Evolutionary conservation across 1,139 yeast species (phyloP), one percentile per base, ranked within the genome.

Genomic region (Arxiozyma telluris): DNA sequence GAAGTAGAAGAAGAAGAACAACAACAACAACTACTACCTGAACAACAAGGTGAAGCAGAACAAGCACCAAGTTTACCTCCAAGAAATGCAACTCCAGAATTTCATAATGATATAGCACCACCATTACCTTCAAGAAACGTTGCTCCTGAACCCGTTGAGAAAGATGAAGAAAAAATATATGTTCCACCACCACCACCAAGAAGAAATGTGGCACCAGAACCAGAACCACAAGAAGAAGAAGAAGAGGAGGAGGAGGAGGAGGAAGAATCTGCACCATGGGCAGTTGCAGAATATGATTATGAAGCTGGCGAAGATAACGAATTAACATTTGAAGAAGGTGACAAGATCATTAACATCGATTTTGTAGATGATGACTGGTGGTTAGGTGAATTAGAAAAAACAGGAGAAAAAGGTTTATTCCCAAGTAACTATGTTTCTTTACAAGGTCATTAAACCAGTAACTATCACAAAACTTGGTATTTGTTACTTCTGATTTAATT

Each of bases 331-430:
- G 79, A 75, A 41, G 96, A 88, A 67, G 96, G 94, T 51, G 98
- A 89, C 61, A 64, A 76, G 57, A 89, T 93, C 60, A 73, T 82
- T 22, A 87, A 89, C 58, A 87, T 93, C 58, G 96, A 89, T 61
- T 86, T 88, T 69, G 87, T 87, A 18, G 96, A 90, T 62, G 96
- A 88, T 51, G 96, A 89, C 66, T 93, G 98, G 98, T 93, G 98
- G 98, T 76, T 85, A 55, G 98, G 98, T 50, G 83, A 83, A 62
- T 73, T 81, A 56, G 72, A 67, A 58, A 57, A 52, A 23, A 71
- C 82, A 45, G 96, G 96, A 47, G 86, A 82, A 60, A 77, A 80
- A 59, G 95, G 95, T 54, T 76, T 93, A 55, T 90, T 93, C 83
- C 98, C 98, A 50, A 83, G 95, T 47, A 89, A 87, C 71, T 90